phyloP scores from a whole-genome alignment of 2,329 filamentous ascomycete species.

The Fusarium sacchari region DNA sequence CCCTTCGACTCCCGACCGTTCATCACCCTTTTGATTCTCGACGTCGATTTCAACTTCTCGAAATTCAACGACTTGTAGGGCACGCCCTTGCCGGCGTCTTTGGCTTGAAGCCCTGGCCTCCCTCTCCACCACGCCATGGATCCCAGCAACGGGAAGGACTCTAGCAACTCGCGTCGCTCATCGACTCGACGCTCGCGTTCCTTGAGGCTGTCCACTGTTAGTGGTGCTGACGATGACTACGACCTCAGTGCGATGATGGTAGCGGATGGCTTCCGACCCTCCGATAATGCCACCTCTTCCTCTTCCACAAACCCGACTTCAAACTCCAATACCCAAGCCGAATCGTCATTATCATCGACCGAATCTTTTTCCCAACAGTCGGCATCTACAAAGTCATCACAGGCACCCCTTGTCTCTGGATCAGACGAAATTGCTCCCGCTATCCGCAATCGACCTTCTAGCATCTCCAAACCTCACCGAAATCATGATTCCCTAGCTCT shows the following conservation, averaged over 20 bases:
- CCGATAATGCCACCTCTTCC: conserved; percentile 21
- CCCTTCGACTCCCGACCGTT: conserved; percentile 8
- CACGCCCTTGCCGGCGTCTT: conserved; percentile 41
- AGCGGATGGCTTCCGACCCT: conserved; percentile 63
- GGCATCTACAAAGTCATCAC: conserved; percentile 13
- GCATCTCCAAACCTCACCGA: conserved; percentile 64
- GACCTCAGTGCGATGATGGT: conserved; percentile 61
- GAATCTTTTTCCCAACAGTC: conserved; percentile 27
- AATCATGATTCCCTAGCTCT: conserved; percentile 62
- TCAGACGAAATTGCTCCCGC: conserved; percentile 36
- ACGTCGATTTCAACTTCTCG: conserved; percentile 23
- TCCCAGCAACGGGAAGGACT: conserved; percentile 51
- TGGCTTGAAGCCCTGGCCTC: conserved; percentile 38
- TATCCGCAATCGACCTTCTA: conserved; percentile 58
- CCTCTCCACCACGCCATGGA: conserved; percentile 51
- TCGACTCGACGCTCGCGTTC: conserved; percentile 57
- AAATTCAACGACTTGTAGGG: conserved; percentile 36
- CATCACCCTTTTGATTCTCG: conserved; percentile 26
- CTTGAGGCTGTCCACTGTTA: conserved; percentile 49
- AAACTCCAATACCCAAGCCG: conserved; percentile 33
- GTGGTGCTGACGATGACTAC: conserved; percentile 56
- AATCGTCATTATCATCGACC: conserved; percentile 5
- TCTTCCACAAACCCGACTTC: conserved; percentile 26
- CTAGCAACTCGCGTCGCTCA: conserved; percentile 54
- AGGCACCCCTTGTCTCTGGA: conserved; percentile 12